These are phyloP conservation scores for Teunomyces gatunensis DNA, from an alignment of 805 yeast species.

Conservation along the genomic window DNA sequence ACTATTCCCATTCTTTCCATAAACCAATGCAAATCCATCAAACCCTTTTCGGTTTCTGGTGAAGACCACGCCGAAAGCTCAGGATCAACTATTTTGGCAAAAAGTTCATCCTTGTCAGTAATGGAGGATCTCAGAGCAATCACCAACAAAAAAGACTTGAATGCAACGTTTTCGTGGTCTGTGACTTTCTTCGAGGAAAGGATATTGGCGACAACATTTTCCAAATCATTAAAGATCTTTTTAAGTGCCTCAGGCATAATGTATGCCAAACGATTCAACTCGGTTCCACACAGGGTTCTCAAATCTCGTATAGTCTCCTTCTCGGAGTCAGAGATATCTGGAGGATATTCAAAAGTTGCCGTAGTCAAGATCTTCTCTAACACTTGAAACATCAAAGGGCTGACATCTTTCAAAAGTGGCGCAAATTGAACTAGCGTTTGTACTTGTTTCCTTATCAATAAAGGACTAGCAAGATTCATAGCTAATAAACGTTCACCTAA, in stretches of 20 bases:
- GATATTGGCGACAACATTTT: conserved; percentile 72
- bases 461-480: conserved; percentile 75
- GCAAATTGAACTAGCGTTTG: conserved; percentile 94
- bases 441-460: conserved; percentile 76
- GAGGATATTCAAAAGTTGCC: conserved; percentile 80
- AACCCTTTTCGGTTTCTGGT: conserved; percentile 84
- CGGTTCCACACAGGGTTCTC: conserved; percentile 91
- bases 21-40: conserved; percentile 91
- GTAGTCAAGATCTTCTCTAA: conserved; percentile 81
- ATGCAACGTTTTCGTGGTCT: conserved; percentile 90
- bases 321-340: conserved; percentile 62
- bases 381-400: conserved; percentile 73
- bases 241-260: conserved; percentile 90
- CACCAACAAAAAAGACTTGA: conserved; percentile 86
- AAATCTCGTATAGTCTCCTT: conserved; percentile 81
- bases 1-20: conserved; percentile 97
- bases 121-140: conserved; percentile 85
- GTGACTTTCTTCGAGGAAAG: conserved; percentile 68
- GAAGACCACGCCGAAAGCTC: conserved; percentile 92
- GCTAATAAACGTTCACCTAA: conserved; percentile 73
- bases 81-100: conserved; percentile 87
- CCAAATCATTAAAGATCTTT: conserved; percentile 77
- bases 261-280: conserved; percentile 87
- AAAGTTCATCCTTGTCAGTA: conserved; percentile 70
- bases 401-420: conserved; percentile 77